These are phyloP conservation scores for Trypanosoma platydactyli DNA, from an alignment of 208 protist species.

Conservation along the genomic window DNA sequence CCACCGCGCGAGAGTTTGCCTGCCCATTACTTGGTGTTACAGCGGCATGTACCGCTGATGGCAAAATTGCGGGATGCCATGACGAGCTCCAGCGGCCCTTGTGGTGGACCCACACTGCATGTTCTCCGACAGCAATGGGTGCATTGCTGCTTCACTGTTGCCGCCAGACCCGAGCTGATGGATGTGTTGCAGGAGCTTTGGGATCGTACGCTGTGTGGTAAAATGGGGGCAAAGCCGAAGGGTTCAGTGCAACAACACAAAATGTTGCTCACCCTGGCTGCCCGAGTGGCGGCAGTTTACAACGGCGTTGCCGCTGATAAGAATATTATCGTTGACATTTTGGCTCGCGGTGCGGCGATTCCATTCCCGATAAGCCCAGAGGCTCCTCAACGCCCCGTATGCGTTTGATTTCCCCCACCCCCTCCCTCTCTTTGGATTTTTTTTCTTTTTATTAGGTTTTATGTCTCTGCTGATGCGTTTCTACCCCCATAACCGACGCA, in stretches of 20 bases:
- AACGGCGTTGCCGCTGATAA: slow-evolving; percentile 44
- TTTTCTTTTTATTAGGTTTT: slow-evolving; percentile 18
- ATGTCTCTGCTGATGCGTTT: too few relatives aligned
- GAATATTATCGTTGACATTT: slow-evolving; percentile 34
- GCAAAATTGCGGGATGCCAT: slow-evolving; percentile 53
- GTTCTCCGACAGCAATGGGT: slow-evolving; percentile 62
- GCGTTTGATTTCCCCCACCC: slow-evolving; percentile 24
- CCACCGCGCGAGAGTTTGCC: slow-evolving; percentile 36
- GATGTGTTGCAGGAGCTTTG: slow-evolving; percentile 59
- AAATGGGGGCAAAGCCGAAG: slow-evolving; percentile 32
- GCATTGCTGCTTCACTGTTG: slow-evolving; percentile 48
- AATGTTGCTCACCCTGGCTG: slow-evolving; percentile 41
- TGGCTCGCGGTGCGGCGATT: slow-evolving; percentile 35
- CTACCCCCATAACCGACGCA: too few relatives aligned
- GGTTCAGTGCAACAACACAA: slow-evolving; percentile 11
- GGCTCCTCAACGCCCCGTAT: slow-evolving; percentile 42
- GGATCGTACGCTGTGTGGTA: slow-evolving; percentile 37
- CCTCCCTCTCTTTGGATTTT: background rate
- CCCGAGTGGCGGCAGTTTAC: slow-evolving; percentile 48
- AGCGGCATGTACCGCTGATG: slow-evolving; percentile 53
- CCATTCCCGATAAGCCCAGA: slow-evolving; percentile 20
- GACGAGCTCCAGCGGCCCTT: slow-evolving; percentile 28
- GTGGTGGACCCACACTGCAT: slow-evolving; percentile 30
- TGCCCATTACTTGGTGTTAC: slow-evolving; percentile 41
- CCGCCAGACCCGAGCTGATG: slow-evolving; percentile 43